phyloP scores from a whole-genome alignment of 768 basidiomycete genomes.

The Suillus clintonianus region DNA sequence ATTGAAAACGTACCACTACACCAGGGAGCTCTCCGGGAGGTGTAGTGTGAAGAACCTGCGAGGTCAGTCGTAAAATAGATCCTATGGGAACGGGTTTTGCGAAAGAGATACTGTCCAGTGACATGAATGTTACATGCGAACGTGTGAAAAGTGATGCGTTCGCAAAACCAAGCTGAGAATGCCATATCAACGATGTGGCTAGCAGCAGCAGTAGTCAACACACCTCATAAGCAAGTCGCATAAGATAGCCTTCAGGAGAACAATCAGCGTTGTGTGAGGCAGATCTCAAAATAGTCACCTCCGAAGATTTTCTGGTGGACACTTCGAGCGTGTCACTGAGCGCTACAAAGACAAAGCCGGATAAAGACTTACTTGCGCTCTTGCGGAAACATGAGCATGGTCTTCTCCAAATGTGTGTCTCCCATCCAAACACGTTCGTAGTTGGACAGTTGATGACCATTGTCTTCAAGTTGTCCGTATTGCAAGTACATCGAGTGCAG shows the following conservation, averaged over 20 bases:
- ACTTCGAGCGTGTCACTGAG: constrained; percentile 33
- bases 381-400: constrained; percentile 82
- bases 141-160: constrained; percentile 71
- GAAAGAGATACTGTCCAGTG: constrained; percentile 81
- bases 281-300: constrained; percentile 39
- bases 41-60: constrained; percentile 63
- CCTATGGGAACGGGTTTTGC: constrained; percentile 82
- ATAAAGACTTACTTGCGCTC: constrained; percentile 66
- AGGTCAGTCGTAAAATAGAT: constrained; percentile 73
- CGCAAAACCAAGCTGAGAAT: constrained; percentile 65
- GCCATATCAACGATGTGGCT: neutral
- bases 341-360: neutral
- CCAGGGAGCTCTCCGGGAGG: constrained; percentile 34
- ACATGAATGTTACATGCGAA: constrained; percentile 67
- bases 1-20: constrained; percentile 52
- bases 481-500: constrained; percentile 72
- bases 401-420: constrained; percentile 68
- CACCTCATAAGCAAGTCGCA: constrained; percentile 75
- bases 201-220: constrained; percentile 1
- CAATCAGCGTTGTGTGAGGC: neutral
- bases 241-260: constrained; percentile 42
- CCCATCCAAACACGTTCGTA: constrained; percentile 71
- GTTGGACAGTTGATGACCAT: constrained; percentile 24
- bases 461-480: constrained; percentile 42
- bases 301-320: constrained; percentile 86